Evolutionary conservation across 1,284 basidiomycete genomes (phyloP), one percentile per base, ranked within the genome.

Genomic region (Apiotrichum gamsii): DNA sequence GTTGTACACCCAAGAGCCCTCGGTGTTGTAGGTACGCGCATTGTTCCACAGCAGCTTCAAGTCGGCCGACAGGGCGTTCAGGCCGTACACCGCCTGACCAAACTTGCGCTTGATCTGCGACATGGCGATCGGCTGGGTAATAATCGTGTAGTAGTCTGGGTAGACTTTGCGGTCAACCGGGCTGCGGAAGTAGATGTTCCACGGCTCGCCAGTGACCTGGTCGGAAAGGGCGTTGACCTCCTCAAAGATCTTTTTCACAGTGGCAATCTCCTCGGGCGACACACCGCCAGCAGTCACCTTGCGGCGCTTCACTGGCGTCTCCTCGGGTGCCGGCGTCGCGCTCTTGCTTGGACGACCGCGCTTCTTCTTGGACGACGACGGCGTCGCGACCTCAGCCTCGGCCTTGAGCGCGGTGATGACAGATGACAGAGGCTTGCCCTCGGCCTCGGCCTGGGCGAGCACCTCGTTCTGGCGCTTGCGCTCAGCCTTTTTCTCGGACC

Each of bases 41-140:
- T 98, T 98, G 67, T 81, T 78, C 72, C 94, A 94, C 84, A 97
- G 90, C 42, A 90, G 79, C 53, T 74, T 68, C 58, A 89, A 89
- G 72, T 97, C 93, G 41, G 82, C 80, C 44, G 80, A 78, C 75
- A 84, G 91, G 40, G 79, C 75, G 29, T 80, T 74, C 35, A 91
- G 82, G 35, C 76, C 82, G 73, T 88, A 88, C 76, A 91, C 89
- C 31, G 79, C 78, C 49, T 80, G 78, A 51, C 80, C 82, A 50
- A 85, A 80, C 25, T 87, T 84, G 64, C 90, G 90, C 51, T 87
- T 85, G 64, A 97, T 84, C 55, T 85, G 82, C 21, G 87, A 84
- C 62, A 98, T 80, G 30, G 88, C 84, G 59, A 97, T 95, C 1
- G 93, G 94, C 44, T 76, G 72, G 24, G 70, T 69, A 60, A 84